Evolutionary conservation across 2,329 filamentous ascomycete genomes (phyloP), one percentile per base, ranked within the genome.

Genomic region (Exophiala spinifera): DNA sequence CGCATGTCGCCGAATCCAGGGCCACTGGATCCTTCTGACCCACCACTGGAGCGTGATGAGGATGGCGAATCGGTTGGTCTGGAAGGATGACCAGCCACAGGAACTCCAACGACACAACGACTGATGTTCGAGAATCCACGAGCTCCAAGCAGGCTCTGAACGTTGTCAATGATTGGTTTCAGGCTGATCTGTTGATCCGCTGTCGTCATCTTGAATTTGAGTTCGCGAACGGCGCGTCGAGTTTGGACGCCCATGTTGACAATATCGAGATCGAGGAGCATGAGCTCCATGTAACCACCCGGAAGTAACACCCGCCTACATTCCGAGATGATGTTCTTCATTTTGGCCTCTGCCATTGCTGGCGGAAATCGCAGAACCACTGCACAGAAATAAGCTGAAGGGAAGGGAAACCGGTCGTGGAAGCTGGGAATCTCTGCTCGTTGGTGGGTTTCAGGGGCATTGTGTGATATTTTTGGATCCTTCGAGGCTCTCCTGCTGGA

Each of bases 271-370:
- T 78, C 76, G 8, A 78, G 64, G 4, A 78, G 63, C 52, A 72
- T 76, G 68, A 78, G 71, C 60, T 78, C 76, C 6, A 78, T 59
- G 57, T 77, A 76, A 1, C 75, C 76, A 7, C 76, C 76, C 0
- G 74, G 69, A n/a, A 73, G 70, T 10, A 78, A 69, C 4, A 78
- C 75, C 17, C 76, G 71, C 57, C 74, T 75, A 59, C 74, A 76
- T 64, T 78, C 76, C 5, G 73, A 70, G n/a, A 77, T 64, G 2
- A 74, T 70, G 53, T 73, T 76, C 48, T 67, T 66, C 57, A 76
- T 70, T 3, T 70, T 71, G 3, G 55, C 54, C 47, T 77, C 75
- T 3, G 75, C 70, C 61, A 71, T 75, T 17, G 73, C 72, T 1
- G 71, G 66, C 1, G 75, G 75, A 53, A 78, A 77, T 10, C 76